Evolutionary conservation across 441 rosid genomes (phyloP).

Genomic region (Geranium incanum): DNA sequence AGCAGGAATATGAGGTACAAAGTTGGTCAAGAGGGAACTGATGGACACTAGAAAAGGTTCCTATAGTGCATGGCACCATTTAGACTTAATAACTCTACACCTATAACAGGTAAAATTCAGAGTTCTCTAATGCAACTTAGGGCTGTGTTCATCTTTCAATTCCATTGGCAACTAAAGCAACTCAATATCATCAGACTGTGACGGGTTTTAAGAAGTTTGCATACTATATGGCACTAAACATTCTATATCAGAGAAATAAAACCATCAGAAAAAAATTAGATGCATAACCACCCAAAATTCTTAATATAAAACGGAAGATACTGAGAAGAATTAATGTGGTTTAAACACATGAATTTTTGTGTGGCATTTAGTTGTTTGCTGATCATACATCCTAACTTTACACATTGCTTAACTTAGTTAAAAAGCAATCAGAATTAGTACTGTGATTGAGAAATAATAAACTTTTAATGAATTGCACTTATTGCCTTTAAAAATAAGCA

Average conservation of each 20-base stretch:
- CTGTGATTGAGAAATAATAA: not conserved
- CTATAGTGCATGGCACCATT: not conserved
- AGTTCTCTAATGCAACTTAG: not conserved
- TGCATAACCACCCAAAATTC: not conserved
- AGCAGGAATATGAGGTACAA: not conserved
- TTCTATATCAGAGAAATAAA: not conserved
- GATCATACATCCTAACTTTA: not conserved
- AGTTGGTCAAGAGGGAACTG: not conserved
- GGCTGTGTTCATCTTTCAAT: not conserved
- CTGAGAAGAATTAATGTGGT: not conserved
- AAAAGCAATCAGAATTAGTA: not conserved
- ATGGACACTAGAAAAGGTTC: not conserved
- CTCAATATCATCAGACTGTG: not conserved
- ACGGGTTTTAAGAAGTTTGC: not conserved
- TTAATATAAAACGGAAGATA: not conserved
- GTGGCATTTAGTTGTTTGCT: not conserved
- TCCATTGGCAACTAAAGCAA: not conserved
- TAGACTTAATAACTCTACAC: not conserved
- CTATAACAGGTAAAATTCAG: not conserved
- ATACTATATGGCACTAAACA: not conserved
- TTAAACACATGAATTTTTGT: not conserved
- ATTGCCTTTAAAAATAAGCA: constrained; percentile 9
- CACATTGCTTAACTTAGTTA: not conserved
- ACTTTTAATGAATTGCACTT: not conserved
- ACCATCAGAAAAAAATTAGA: not conserved